Evolutionary conservation across 441 rosid species (phyloP).

Genomic region (Populus hybrid): DNA sequence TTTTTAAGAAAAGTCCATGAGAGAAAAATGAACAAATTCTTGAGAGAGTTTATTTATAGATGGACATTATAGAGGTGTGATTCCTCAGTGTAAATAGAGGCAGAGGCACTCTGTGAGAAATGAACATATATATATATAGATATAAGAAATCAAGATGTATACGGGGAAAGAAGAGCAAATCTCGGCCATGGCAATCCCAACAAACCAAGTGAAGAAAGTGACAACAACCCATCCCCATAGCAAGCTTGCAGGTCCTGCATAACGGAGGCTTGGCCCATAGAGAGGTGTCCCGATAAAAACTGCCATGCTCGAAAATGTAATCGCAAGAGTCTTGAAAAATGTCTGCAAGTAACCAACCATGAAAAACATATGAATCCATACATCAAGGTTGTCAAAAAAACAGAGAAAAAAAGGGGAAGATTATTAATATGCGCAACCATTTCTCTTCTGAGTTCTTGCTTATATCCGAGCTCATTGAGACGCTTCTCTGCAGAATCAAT

Average conservation of each 20-base stretch:
- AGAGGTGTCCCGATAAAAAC: conserved; percentile 57
- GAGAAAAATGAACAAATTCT: not conserved
- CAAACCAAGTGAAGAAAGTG: conserved; percentile 64
- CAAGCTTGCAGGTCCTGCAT: conserved; percentile 59
- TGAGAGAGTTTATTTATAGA: too few species aligned
- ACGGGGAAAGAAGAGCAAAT: conserved; percentile 73
- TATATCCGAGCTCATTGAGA: conserved; percentile 66
- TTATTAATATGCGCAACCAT: conserved; percentile 30
- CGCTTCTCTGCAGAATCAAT: conserved; percentile 61
- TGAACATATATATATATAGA: not conserved
- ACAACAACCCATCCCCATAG: conserved; percentile 69
- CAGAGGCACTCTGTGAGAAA: not conserved
- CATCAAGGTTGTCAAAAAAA: not conserved
- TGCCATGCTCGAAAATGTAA: conserved; percentile 63
- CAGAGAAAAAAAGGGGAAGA: not conserved
- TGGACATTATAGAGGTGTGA: not conserved
- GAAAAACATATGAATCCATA: not conserved
- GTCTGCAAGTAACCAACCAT: conserved; percentile 31
- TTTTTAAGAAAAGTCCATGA: not conserved
- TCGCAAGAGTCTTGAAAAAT: conserved; percentile 55
- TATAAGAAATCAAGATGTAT: not conserved
- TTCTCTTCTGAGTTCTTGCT: conserved; percentile 67
- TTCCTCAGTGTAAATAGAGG: not conserved
- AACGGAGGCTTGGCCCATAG: conserved; percentile 51
- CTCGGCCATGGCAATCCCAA: conserved; percentile 67